These are phyloP conservation scores for Teratosphaeria gauchensis DNA, from an alignment of 2,329 filamentous ascomycete genomes.

Conservation along the genomic window DNA sequence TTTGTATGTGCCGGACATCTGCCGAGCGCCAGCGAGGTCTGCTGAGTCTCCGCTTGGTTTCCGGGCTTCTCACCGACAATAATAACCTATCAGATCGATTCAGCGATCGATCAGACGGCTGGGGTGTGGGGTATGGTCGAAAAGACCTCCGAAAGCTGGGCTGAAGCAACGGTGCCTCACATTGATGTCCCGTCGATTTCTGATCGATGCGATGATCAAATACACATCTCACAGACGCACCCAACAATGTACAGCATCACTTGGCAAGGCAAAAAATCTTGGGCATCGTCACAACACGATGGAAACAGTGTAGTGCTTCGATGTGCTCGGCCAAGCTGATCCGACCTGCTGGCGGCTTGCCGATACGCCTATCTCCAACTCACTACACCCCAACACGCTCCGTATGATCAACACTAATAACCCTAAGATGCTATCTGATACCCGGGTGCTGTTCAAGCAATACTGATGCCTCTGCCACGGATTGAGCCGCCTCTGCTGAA, in stretches of 20 bases:
- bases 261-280: neutral
- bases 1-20: too few relatives aligned
- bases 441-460: neutral
- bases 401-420: neutral
- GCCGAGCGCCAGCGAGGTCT: too few relatives aligned
- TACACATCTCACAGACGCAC: neutral
- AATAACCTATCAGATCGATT: neutral
- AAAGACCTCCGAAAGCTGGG: neutral
- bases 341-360: neutral
- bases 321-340: neutral
- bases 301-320: neutral
- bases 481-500: conserved; percentile 62
- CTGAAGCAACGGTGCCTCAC: neutral
- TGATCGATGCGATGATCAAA: neutral
- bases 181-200: neutral
- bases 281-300: neutral
- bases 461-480: conserved; percentile 29
- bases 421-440: neutral
- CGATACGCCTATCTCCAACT: neutral
- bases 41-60: neutral
- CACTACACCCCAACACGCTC: neutral
- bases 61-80: neutral
- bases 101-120: neutral
- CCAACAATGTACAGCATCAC: neutral
- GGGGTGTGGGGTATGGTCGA: neutral